phyloP scores from a whole-genome alignment of 2,329 filamentous ascomycete species.

The Lachnum nothofagi region DNA sequence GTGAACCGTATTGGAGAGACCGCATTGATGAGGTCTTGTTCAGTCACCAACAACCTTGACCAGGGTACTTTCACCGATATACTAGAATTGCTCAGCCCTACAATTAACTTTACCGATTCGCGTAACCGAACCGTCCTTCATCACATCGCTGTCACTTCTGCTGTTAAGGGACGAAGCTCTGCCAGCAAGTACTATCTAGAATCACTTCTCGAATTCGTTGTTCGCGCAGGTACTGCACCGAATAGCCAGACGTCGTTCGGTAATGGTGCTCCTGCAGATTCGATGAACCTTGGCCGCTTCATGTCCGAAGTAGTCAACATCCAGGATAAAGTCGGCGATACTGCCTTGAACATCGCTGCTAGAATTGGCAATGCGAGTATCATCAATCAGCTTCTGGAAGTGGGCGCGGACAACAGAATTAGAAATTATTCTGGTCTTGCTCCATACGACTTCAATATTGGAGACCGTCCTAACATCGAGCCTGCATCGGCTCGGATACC shows the following conservation, averaged over 20 bases:
- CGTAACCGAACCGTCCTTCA: constrained; percentile 89
- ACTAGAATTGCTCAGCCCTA: constrained; percentile 79
- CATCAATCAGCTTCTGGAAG: constrained; percentile 92
- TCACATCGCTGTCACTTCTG: constrained; percentile 92
- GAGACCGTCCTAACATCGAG: constrained; percentile 50
- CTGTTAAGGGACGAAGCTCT: constrained; percentile 85
- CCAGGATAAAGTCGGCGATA: constrained; percentile 89
- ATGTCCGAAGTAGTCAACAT: constrained; percentile 97
- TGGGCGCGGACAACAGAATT: constrained; percentile 88
- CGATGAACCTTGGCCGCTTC: constrained; percentile 82
- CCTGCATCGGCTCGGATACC: constrained; percentile 42
- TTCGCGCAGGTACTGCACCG: constrained; percentile 69
- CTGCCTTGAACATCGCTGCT: constrained; percentile 87
- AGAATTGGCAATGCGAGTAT: constrained; percentile 90
- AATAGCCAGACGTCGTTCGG: constrained; percentile 43
- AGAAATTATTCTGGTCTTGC: constrained; percentile 83
- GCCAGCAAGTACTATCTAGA: constrained; percentile 96
- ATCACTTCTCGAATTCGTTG: constrained; percentile 87
- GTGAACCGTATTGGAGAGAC: constrained; percentile 89
- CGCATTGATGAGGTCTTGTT: constrained; percentile 84
- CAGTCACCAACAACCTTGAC: constrained; percentile 91
- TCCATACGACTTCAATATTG: constrained; percentile 91
- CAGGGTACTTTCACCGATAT: constrained; percentile 85
- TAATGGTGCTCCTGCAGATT: constrained; percentile 22
- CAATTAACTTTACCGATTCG: constrained; percentile 84